phyloP scores from a whole-genome alignment of 163 green algal species.

The Scenedesmus sp. region DNA sequence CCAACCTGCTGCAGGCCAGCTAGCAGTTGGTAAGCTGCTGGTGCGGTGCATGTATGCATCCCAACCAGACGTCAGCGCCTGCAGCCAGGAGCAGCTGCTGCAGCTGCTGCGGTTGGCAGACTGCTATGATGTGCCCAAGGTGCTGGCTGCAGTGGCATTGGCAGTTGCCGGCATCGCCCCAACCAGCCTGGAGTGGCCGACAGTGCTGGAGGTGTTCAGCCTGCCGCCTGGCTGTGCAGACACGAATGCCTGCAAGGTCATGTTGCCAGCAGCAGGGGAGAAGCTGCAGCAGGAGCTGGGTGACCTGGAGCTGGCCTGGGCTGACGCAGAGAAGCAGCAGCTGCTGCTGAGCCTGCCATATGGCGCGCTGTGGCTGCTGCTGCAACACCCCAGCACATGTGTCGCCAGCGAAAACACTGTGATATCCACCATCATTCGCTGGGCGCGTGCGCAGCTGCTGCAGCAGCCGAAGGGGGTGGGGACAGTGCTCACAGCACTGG shows the following conservation, averaged over 20 bases:
- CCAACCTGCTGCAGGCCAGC: background rate
- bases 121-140: conserved; percentile 1
- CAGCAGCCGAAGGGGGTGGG: background rate
- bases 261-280: background rate
- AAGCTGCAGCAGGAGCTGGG: background rate
- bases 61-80: background rate
- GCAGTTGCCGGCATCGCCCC: background rate
- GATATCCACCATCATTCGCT: background rate
- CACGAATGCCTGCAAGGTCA: background rate
- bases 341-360: background rate
- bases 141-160: background rate
- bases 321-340: conserved; percentile 3
- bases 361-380: background rate
- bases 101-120: conserved; percentile 18
- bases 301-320: conserved; percentile 19
- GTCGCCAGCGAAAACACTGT: conserved; percentile 19
- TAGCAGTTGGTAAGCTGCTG: background rate
- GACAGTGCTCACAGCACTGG: background rate
- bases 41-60: background rate
- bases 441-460: background rate
- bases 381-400: background rate
- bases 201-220: background rate
- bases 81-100: background rate
- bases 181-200: background rate
- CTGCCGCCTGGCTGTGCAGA: background rate